Conservation (phyloP, 345 rosid genomes). For the Sonneratia alba region DNA sequence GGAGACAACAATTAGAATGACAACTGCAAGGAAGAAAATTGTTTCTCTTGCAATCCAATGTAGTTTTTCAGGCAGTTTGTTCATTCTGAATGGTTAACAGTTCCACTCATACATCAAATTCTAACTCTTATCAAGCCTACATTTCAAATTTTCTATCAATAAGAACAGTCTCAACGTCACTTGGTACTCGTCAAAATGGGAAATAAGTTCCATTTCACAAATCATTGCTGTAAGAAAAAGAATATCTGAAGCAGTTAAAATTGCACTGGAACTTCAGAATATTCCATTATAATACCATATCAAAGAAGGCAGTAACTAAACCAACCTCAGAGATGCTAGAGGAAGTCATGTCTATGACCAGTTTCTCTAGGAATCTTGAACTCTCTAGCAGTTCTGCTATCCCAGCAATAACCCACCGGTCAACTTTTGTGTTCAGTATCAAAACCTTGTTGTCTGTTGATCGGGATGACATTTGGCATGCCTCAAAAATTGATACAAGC, state of each 20-base stretch:
- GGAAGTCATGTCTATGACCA: slow-evolving; percentile 2
- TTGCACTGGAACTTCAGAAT: background rate
- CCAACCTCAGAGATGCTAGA: background rate
- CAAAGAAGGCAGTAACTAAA: background rate
- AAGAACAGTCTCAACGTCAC: too few relatives aligned
- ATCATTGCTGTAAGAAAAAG: background rate
- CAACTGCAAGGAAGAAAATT: background rate
- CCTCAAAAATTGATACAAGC: background rate
- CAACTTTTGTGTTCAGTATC: background rate
- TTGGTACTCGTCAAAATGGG: background rate
- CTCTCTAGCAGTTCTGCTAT: background rate
- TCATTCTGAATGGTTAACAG: background rate
- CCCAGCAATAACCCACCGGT: background rate
- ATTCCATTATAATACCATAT: background rate
- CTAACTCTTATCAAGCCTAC: too few relatives aligned
- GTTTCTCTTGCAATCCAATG: too few relatives aligned
- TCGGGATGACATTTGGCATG: background rate
- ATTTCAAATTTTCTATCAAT: too few relatives aligned
- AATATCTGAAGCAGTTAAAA: background rate
- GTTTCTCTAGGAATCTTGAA: background rate
- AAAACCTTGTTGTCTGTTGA: background rate
- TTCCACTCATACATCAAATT: background rate
- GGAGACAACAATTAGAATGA: background rate
- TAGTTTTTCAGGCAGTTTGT: too few relatives aligned
- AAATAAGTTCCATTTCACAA: background rate